These are phyloP conservation scores for Peronosclerospora sorghi DNA, from an alignment of 352 stramenopile genomes.

Conservation along the genomic window DNA sequence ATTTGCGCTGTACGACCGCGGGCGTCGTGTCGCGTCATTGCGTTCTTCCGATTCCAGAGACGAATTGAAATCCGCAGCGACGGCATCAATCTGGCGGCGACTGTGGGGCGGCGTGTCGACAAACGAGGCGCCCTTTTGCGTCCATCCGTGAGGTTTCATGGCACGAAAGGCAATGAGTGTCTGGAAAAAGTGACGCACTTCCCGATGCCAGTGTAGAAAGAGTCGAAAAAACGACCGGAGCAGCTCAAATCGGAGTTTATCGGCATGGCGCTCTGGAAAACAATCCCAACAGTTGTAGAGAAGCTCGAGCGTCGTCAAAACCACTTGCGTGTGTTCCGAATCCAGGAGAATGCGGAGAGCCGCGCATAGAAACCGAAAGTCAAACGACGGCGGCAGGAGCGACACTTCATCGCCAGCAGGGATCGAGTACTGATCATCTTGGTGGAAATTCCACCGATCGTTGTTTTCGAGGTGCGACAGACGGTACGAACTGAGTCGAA, in stretches of 20 bases:
- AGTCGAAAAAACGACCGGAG: slow-evolving; percentile 66
- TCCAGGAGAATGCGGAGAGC: slow-evolving; percentile 71
- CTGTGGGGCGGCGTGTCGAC: slow-evolving; percentile 82
- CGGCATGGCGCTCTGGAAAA: slow-evolving; percentile 79
- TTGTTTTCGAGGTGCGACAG: slow-evolving; percentile 85
- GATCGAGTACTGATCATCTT: slow-evolving; percentile 85
- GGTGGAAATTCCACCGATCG: slow-evolving; percentile 85
- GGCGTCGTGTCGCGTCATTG: slow-evolving; percentile 36
- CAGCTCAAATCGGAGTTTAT: slow-evolving; percentile 78
- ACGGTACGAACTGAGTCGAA: slow-evolving; percentile 76
- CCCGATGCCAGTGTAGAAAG: slow-evolving; percentile 82
- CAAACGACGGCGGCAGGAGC: slow-evolving; percentile 74
- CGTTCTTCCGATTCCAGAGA: slow-evolving; percentile 63
- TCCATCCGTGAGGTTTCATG: slow-evolving; percentile 82
- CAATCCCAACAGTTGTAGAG: slow-evolving; percentile 87
- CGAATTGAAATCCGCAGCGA: slow-evolving; percentile 78
- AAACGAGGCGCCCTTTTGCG: slow-evolving; percentile 72
- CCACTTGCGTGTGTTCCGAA: slow-evolving; percentile 80
- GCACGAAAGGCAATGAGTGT: slow-evolving; percentile 76
- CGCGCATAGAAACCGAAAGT: slow-evolving; percentile 78
- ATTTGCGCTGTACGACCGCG: slow-evolving; percentile 76
- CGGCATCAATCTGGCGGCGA: slow-evolving; percentile 78
- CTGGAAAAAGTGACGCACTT: slow-evolving; percentile 83
- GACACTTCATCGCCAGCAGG: slow-evolving; percentile 79
- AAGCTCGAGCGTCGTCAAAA: slow-evolving; percentile 80